Evolutionary conservation across 2,329 filamentous ascomycete species (phyloP), one percentile per base, ranked within the genome.

Genomic region (Didymella pomorum): DNA sequence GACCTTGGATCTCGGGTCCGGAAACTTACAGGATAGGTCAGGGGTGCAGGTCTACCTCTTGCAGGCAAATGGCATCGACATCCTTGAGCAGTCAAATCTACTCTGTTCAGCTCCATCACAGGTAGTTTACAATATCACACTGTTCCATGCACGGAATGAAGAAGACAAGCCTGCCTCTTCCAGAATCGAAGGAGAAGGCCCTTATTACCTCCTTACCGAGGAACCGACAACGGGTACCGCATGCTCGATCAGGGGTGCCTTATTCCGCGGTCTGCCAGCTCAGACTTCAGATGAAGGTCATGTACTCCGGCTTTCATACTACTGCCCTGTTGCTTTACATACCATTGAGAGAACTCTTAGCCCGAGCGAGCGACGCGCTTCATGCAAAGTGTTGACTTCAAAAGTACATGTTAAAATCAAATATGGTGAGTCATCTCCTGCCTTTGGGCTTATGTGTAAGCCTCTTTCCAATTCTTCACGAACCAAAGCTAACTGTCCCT

Each of bases 191-290:
- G 23, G 23, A 7, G 23, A 10, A 11, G 16, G 10, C 10, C 25
- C 25, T 10, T 23, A 50, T 20, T 50, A 50, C 20, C 47, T 50
- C 35, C 28, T 50, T 10, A n/a, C 20, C n/a, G 35, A 50, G 35
- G 7, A 21, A 11, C 16, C 7, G 9, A 25, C 25, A 26, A 6
- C 6, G 10, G 18, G n/a, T 21, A 20, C 35, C 18, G 8, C 20
- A 26, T 18, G 6, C 26, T 12, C 25, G 25, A 21, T 31, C 16
- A 50, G 35, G n/a, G 47, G 47, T 16, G 47, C 47, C 25, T 23
- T 50, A 14, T 29, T 41, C 18, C 35, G 25, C 18, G 23, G 47
- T 26, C 16, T 41, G 9, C 35, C 33, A 20, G 28, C 33, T 21
- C 25, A 28, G n/a, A 25, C 23, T 14, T 18, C 25, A 4, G 35